Evolutionary conservation across 495 filamentous ascomycete genomes (phyloP).

Genomic region (Penicillium tannophilum): DNA sequence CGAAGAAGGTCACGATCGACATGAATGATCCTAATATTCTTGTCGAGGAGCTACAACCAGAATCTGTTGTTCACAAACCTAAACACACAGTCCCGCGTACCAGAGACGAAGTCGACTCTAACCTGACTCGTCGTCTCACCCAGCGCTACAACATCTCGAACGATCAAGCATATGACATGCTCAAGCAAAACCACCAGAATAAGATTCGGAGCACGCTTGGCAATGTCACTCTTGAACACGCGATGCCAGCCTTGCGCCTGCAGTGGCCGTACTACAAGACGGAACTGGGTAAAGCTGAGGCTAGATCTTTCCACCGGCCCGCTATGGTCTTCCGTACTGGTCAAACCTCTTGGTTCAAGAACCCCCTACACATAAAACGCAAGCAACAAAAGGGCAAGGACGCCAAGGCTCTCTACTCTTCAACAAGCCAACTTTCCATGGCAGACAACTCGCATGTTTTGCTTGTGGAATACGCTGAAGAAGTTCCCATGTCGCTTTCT

Average conservation of each 20-base stretch:
- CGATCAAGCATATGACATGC: conserved; percentile 88
- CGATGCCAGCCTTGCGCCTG: conserved; percentile 83
- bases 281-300: conserved; percentile 73
- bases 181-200: conserved; percentile 96
- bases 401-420: conserved; percentile 71
- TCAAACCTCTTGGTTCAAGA: conserved; percentile 57
- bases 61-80: conserved; percentile 46
- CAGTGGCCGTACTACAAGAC: conserved; percentile 94
- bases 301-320: conserved; percentile 90
- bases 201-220: conserved; percentile 91
- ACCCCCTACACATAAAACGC: conserved; percentile 56
- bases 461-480: conserved; percentile 93
- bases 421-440: conserved; percentile 74
- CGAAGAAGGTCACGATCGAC: conserved; percentile 79
- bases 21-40: conserved; percentile 88
- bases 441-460: conserved; percentile 85
- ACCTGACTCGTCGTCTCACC: conserved; percentile 52
- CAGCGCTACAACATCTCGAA: conserved; percentile 94
- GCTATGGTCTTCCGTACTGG: conserved; percentile 62
- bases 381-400: conserved; percentile 79
- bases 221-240: conserved; percentile 84
- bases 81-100: conserved; percentile 36
- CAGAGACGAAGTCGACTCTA: conserved; percentile 43
- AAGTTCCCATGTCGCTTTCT: conserved; percentile 85
- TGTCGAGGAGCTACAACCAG: conserved; percentile 63